Conservation (phyloP, 306 rosid species). For the Hippophae rhamnoides region DNA sequence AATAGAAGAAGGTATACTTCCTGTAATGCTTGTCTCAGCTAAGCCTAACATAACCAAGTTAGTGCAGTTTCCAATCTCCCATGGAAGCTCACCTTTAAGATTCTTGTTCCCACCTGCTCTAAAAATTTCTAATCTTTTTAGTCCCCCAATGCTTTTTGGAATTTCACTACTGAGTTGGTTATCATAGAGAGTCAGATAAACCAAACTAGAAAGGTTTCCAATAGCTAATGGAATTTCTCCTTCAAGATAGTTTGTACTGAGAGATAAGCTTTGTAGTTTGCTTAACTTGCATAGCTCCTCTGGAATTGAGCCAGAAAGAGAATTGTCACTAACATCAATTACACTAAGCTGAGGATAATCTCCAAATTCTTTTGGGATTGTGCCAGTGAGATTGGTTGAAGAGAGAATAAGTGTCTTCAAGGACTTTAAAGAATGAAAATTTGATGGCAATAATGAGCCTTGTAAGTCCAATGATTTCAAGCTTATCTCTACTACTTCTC, state of each 20-base stretch:
- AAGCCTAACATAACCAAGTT: slow-evolving; percentile 65
- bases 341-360: slow-evolving; percentile 37
- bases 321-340: slow-evolving; percentile 55
- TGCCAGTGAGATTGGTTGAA: slow-evolving; percentile 54
- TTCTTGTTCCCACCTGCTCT: slow-evolving; percentile 73
- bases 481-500: slow-evolving; percentile 47
- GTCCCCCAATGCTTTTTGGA: slow-evolving; percentile 59
- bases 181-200: slow-evolving; percentile 52
- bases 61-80: slow-evolving; percentile 81
- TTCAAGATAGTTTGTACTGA: slow-evolving; percentile 50
- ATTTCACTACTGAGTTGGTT: slow-evolving; percentile 54
- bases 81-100: slow-evolving; percentile 60
- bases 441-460: slow-evolving; percentile 74
- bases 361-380: slow-evolving; percentile 60
- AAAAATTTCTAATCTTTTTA: slow-evolving; percentile 44
- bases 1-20: slow-evolving; percentile 60
- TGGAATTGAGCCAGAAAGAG: slow-evolving; percentile 61
- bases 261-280: slow-evolving; percentile 39
- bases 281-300: slow-evolving; percentile 56
- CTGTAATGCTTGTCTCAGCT: slow-evolving; percentile 74
- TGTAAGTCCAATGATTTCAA: slow-evolving; percentile 45
- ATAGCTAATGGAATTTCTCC: slow-evolving; percentile 48
- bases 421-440: slow-evolving; percentile 47
- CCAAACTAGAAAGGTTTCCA: slow-evolving; percentile 60
- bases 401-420: slow-evolving; percentile 43